Conservation (phyloP, 2,329 filamentous ascomycete species). For the Lecanosticta acicola region DNA sequence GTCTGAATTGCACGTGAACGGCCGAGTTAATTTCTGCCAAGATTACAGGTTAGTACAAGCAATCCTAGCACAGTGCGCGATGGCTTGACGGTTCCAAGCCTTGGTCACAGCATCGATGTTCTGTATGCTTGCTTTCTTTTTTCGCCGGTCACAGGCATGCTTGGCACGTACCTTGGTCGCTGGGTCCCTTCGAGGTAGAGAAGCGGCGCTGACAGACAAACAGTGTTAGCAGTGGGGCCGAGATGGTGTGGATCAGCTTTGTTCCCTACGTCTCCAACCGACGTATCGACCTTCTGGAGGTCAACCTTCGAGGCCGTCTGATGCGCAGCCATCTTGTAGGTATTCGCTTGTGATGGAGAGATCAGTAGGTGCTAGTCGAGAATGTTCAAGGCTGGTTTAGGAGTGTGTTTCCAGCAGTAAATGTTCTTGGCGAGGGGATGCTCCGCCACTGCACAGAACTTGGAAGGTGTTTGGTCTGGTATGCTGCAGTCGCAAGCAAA, state of each 20-base stretch:
- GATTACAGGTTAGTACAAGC: constrained; percentile 9
- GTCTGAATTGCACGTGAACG: constrained; percentile 82
- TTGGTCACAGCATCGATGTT: background rate
- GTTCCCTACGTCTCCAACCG: background rate
- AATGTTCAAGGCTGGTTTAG: background rate
- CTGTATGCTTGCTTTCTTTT: background rate
- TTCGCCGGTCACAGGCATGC: background rate
- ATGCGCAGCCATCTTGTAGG: constrained; percentile 3
- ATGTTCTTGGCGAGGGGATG: background rate
- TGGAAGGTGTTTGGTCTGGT: no score
- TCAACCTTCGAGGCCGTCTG: constrained; percentile 5
- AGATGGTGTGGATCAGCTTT: no score
- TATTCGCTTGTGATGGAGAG: background rate
- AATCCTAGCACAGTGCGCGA: background rate
- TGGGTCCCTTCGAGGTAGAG: constrained; percentile 16
- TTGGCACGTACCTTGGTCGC: constrained; percentile 17
- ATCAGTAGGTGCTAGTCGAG: no score
- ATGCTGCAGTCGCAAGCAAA: background rate
- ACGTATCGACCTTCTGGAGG: constrained; percentile 2
- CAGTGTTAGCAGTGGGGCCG: background rate
- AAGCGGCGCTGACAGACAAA: constrained; percentile 11
- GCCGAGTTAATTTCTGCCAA: constrained; percentile 69
- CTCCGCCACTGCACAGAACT: no score
- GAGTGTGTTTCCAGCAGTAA: background rate
- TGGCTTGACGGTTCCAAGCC: background rate